phyloP scores from a whole-genome alignment of 805 yeast species.

The Metschnikowia sp. region DNA sequence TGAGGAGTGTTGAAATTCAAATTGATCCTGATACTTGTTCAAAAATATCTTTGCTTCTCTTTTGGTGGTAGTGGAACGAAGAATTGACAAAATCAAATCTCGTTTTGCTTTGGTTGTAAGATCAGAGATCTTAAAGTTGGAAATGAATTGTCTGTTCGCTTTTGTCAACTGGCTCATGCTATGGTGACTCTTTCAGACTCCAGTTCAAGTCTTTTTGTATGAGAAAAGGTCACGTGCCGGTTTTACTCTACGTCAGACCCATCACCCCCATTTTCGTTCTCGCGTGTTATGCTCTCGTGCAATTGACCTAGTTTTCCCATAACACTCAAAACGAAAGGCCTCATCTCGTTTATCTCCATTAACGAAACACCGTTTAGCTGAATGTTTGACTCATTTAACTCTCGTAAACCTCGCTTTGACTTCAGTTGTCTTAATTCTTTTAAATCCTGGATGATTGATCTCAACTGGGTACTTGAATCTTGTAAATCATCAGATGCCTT shows the following conservation, averaged over 20 bases:
- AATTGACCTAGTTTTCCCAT: constrained; percentile 75
- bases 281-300: constrained; percentile 32
- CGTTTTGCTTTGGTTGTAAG: constrained; percentile 47
- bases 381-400: constrained; percentile 77
- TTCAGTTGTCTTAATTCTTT: constrained; percentile 80
- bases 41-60: constrained; percentile 85
- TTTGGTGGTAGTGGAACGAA: constrained; percentile 89
- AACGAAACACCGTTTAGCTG: constrained; percentile 78
- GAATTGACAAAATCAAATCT: constrained; percentile 76
- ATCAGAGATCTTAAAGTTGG: constrained; percentile 34
- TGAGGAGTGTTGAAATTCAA: constrained; percentile 24
- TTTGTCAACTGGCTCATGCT: constrained; percentile 29
- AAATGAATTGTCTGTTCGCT: constrained; percentile 31
- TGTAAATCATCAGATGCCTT: constrained; percentile 75
- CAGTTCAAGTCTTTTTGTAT: neutral
- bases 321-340: constrained; percentile 75
- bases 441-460: constrained; percentile 75
- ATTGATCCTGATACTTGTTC: constrained; percentile 58
- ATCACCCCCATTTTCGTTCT: constrained; percentile 9
- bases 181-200: neutral
- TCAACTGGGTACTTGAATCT: constrained; percentile 67
- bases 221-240: constrained; percentile 12
- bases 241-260: constrained; percentile 11
- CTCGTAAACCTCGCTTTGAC: constrained; percentile 72
- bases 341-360: constrained; percentile 81